Evolutionary conservation across 2,329 filamentous ascomycete genomes (phyloP).

Genomic region (Paracoccidioides brasiliensis): DNA sequence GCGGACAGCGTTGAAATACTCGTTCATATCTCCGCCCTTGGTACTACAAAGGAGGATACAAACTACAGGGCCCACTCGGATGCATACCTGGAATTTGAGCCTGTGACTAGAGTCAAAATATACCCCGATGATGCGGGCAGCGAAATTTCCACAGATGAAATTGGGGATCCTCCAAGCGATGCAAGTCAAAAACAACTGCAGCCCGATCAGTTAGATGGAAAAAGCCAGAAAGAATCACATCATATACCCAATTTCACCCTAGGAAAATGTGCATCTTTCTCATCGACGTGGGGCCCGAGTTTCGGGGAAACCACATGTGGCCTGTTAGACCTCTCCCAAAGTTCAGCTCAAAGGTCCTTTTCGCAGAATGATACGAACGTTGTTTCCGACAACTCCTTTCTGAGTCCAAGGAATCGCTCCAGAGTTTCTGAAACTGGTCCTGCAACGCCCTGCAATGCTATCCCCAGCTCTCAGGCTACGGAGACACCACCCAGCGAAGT

Average conservation of each 20-base stretch:
- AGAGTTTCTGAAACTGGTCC: background rate
- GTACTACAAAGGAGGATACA: conserved; percentile 24
- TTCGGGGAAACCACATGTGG: background rate
- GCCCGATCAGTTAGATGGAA: background rate
- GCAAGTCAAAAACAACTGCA: background rate
- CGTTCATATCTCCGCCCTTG: conserved; percentile 30
- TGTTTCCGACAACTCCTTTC: background rate
- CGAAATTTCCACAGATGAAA: background rate
- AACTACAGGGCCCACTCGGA: conserved; percentile 27
- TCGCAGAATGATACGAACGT: background rate
- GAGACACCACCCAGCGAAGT: conserved; percentile 27
- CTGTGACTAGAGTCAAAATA: conserved; percentile 17
- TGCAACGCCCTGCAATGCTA: background rate
- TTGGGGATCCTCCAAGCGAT: background rate
- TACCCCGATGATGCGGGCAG: conserved; percentile 2
- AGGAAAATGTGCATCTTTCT: background rate
- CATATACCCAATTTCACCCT: background rate
- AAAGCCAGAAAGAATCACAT: background rate
- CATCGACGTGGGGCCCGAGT: conserved; percentile 1
- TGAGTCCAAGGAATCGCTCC: background rate
- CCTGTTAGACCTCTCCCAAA: background rate
- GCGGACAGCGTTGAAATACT: conserved; percentile 25
- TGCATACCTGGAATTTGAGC: conserved; percentile 24
- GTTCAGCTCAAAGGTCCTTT: background rate
- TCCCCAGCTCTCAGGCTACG: background rate